Base-by-base conservation (phyloP, 164 flowering plant genomes). In the Kalanchoe fedtschenkoi region DNA sequence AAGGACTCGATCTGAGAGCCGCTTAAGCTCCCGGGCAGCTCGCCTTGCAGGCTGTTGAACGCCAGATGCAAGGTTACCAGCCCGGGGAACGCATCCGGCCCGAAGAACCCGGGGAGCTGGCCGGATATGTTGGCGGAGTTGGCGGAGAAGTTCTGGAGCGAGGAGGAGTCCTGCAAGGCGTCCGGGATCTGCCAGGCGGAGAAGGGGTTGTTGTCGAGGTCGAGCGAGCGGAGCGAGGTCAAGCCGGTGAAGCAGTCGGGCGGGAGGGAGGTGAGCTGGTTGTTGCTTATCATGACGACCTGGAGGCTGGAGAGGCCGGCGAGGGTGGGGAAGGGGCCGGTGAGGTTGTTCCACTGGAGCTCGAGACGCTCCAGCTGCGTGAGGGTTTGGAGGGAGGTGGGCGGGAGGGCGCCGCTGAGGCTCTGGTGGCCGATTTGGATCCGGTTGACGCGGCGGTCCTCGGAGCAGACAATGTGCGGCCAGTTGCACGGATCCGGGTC, bases 131-230 rank as follows among this genome's bases (percentile, higher is more conserved):
- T 86, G 1, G 87, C 95, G 0, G 81, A 72, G 62, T 84, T 86
- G 9, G 99, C 99, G 0, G 99, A 95, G 77, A 90, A 88, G 54
- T 85, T 93, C 66, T 79, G 85, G 30, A 95, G 75, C 1, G 72
- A 22, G 3, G 93, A 60, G 33, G 86, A 83, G 56, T 68, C 65
- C 26, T 22, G 63, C 15, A 95, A 72, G 47, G 81, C 73, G 2
- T 70, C 75, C 0, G 99, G 99, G 14, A 95, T 78, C 60, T 68
- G 68, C 99, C 99, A 88, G 22, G 71, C 62, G 13, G 73, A 32
- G 58, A 95, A 82, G 9, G 88, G 84, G 66, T 82, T 88, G 34
- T 77, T 38, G 65, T 91, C 97, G 11, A 93, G 67, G 33, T 71
- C 83, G 44, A 82, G 68, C 6, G 81, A 68, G 56, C 68, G 80